phyloP scores from a whole-genome alignment of 768 basidiomycete species.

The Auricularia sp. region DNA sequence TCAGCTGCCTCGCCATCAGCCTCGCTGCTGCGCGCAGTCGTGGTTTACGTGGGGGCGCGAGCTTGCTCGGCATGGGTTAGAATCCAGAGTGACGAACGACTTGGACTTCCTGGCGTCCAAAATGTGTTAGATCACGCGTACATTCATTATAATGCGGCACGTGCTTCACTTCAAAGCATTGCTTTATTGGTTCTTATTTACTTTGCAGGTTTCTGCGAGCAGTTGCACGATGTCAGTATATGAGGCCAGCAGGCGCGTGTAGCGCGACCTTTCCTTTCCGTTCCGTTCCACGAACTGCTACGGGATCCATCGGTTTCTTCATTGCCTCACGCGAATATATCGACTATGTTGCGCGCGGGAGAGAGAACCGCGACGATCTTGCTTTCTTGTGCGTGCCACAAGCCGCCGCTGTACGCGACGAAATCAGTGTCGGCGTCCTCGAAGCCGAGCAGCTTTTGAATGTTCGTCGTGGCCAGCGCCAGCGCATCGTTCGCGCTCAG shows the following conservation, averaged over 20 bases:
- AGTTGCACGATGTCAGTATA: no score
- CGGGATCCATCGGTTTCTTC: no score
- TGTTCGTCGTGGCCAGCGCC: slow-evolving; percentile 24
- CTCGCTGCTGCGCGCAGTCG: slow-evolving; percentile 61
- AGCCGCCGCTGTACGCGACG: slow-evolving; percentile 23
- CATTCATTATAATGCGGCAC: background rate
- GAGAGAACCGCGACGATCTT: slow-evolving; percentile 8
- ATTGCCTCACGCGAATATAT: background rate
- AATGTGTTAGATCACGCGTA: background rate
- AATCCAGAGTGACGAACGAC: no score
- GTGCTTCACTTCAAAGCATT: background rate
- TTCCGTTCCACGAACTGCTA: no score
- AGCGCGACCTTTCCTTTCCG: no score
- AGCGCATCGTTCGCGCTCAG: slow-evolving; percentile 21
- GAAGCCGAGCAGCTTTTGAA: slow-evolving; percentile 28
- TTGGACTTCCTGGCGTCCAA: background rate
- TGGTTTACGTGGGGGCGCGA: slow-evolving; percentile 20
- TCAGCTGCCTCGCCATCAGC: slow-evolving; percentile 75
- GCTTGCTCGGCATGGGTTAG: background rate
- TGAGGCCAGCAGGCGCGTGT: no score
- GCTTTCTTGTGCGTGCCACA: slow-evolving; percentile 16
- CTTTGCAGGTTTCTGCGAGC: no score
- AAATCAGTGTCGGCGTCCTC: slow-evolving; percentile 19
- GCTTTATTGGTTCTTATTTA: background rate
- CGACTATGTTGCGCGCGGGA: background rate